Evolutionary conservation across 768 basidiomycete species (phyloP).

Genomic region (Tricholoma matsutake): DNA sequence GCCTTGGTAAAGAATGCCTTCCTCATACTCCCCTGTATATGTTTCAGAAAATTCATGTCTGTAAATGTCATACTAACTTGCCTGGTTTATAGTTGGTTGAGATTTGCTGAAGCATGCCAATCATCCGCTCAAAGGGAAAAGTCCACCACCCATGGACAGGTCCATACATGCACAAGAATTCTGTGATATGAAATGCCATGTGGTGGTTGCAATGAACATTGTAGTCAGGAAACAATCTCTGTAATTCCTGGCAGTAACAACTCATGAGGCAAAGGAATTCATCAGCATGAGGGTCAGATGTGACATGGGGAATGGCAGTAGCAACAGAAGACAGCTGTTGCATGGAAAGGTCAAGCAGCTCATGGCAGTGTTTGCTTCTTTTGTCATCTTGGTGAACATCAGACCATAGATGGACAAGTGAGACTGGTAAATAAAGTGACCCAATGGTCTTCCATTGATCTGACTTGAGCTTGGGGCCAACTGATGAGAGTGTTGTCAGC

Average conservation of each 20-base stretch:
- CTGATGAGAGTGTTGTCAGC: constrained; percentile 19
- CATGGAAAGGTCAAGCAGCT: constrained; percentile 28
- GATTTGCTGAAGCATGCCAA: constrained; percentile 33
- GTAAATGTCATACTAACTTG: constrained; percentile 6
- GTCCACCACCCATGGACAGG: constrained; percentile 32
- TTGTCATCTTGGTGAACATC: background rate
- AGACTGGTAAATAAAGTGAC: constrained; percentile 36
- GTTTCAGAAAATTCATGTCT: background rate
- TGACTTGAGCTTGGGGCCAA: constrained; percentile 28
- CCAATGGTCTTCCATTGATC: no score
- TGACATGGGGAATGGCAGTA: constrained; percentile 14
- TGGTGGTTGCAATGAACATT: no score
- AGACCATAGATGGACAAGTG: constrained; percentile 36
- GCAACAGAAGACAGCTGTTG: constrained; percentile 32
- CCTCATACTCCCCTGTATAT: constrained; percentile 10
- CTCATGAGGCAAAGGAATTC: no score
- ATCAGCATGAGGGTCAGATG: constrained; percentile 12
- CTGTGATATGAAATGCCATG: no score
- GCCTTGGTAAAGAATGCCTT: constrained; percentile 12
- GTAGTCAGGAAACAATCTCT: no score
- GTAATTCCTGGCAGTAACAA: no score
- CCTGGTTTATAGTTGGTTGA: constrained; percentile 26
- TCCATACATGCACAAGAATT: no score
- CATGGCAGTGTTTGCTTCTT: constrained; percentile 3
- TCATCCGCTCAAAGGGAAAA: constrained; percentile 35